Base-by-base conservation (phyloP, 2,329 filamentous ascomycete genomes). In the Diaporthe australafricana region DNA sequence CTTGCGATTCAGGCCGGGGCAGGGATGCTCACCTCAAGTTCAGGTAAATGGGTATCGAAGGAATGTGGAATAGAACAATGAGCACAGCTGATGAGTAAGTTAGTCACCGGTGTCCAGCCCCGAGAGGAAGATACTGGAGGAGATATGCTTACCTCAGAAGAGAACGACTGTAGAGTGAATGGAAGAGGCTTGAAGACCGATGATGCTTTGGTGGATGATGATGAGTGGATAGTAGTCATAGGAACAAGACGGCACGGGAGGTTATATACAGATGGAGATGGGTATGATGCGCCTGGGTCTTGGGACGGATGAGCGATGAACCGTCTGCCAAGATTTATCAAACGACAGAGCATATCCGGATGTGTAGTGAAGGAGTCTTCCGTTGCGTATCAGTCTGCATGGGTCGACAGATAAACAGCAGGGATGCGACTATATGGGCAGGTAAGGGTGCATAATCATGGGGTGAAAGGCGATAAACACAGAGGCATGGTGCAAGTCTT, bases 21-120 rank as follows among this genome's bases (percentile, higher is more conserved):
- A 5, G 14, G 30, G 9, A 35, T 35, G 32, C 60, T 65, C 45
- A 65, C 60, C 60, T 84, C 83, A 77, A 81, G 81, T 84, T 81
- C 79, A 81, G 77, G 73, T 75, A 77, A 77, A 76, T 75, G 75
- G 75, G 71, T 77, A 75, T 70, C 75, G 71, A 77, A 84, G 85
- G 79, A 82, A 84, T 27, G 77, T 81, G 81, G 69, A 83, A 83
- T 78, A 73, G 79, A 84, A 84, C 80, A 83, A 80, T 78, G 85
- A 86, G 84, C 84, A 85, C 84, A 86, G 84, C 85, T 86, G 74
- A 73, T 70, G 70, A 68, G 9, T 35, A 62, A 40, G 71, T 72
- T 45, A 60, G 76, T 80, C 75, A 79, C 77, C 70, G 42, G 70
- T 60, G 48, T 50, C 67, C 11, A 65, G 9, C 2, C 20, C n/a